Conservation (phyloP, 2,329 filamentous ascomycete species). For the Colletotrichum truncatum region DNA sequence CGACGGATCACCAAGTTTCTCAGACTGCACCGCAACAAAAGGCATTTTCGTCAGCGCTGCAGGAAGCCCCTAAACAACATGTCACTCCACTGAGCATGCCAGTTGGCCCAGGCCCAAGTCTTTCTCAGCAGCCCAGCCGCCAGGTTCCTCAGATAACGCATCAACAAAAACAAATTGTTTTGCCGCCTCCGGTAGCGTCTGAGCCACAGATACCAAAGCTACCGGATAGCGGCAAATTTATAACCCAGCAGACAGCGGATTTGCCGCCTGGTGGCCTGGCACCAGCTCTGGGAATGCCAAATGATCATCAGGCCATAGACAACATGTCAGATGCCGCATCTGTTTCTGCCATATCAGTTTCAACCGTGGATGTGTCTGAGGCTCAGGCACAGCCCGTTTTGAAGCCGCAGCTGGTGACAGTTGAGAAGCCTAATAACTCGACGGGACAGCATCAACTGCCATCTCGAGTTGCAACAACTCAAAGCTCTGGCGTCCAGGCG, state of each 20-base stretch:
- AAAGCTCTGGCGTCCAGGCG: background rate
- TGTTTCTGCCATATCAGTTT: slow-evolving; percentile 33
- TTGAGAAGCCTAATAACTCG: background rate
- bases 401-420: slow-evolving; percentile 31
- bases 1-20: no score
- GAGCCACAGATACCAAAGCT: background rate
- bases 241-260: background rate
- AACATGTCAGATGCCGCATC: slow-evolving; percentile 32
- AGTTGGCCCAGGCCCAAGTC: no score
- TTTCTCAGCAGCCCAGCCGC: no score
- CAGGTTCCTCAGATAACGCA: no score
- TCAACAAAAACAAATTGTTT: background rate
- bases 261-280: background rate
- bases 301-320: background rate
- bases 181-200: background rate
- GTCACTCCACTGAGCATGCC: no score
- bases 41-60: no score
- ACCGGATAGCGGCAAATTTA: background rate
- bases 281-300: background rate
- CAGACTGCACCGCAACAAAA: no score
- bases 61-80: no score
- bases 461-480: background rate
- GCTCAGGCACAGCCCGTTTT: slow-evolving; percentile 34
- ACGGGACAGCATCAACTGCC: background rate
- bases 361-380: slow-evolving; percentile 35